Base-by-base conservation (phyloP, 345 rosid genomes). In the Nasturtium officinale region DNA sequence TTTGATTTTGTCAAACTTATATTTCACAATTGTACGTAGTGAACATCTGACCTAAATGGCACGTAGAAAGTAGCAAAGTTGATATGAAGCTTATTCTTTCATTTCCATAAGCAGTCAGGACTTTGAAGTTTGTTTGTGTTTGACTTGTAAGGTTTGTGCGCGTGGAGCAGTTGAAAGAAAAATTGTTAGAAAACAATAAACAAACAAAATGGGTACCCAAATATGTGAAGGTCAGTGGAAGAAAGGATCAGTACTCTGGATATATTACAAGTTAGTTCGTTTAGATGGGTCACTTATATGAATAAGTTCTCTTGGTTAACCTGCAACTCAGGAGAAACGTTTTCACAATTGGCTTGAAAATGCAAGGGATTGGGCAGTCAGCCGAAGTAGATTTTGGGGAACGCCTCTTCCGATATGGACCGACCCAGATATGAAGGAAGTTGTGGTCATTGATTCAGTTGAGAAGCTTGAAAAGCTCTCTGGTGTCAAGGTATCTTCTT, bases 341-440 rank as follows among this genome's bases (percentile, higher is more conserved):
- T 95, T 95, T 77, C 98, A 95, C 78, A 95, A 95, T 83, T 95
- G 99, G 99, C 86, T 95, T 64, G 98, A 95, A 77, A 95, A 91
- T 85, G 99, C 97, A 47, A 82, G 97, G 77, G 99, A 95, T 83
- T 95, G 99, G 99, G 99, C 97, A 18, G 75, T 95, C 21, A 95
- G 98, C 78, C 82, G 98, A 71, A 91, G 96, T 84, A 84, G 99
- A 71, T 95, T 90, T 81, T 91, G 98, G 98, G 99, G 99, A 42
- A 91, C 98, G 61, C 99, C 99, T 73, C 90, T 95, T 65, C 99
- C 99, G n/a, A 52, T 95, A 25, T 95, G 99, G 99, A 82, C 79
- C n/a, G 88, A 94, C 74, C 90, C 84, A 73, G 99, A 91, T 76
- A 91, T 85, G 20, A 81, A 84, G 66, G 97, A 95, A 86, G 48